phyloP scores from a whole-genome alignment of 495 filamentous ascomycete species.

The Penicillium psychrofluorescens region DNA sequence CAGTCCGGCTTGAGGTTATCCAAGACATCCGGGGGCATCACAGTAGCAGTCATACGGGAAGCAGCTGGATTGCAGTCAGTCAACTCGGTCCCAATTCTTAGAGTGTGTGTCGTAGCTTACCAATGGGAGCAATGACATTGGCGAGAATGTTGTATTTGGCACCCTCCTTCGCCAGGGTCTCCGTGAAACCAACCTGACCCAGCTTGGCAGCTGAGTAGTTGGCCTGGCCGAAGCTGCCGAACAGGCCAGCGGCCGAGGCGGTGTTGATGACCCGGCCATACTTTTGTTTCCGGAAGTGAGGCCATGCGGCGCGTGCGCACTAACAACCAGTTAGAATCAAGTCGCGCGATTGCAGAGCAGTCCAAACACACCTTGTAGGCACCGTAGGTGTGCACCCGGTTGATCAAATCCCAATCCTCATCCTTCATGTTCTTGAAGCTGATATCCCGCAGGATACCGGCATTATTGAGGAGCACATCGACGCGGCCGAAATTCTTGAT shows the following conservation, averaged over 20 bases:
- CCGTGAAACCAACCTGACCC: conserved; percentile 93
- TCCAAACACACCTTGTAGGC: conserved; percentile 68
- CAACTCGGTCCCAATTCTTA: neutral
- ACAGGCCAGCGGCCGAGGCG: conserved; percentile 88
- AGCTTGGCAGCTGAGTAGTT: conserved; percentile 99
- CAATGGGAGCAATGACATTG: conserved; percentile 93
- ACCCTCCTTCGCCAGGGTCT: conserved; percentile 96
- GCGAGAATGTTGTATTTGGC: conserved; percentile 95
- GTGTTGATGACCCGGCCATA: conserved; percentile 96
- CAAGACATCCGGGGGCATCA: conserved; percentile 94
- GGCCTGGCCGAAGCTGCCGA: conserved; percentile 91
- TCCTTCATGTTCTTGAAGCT: conserved; percentile 99
- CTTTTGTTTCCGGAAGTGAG: conserved; percentile 97
- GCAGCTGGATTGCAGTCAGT: conserved; percentile 50
- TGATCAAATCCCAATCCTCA: conserved; percentile 91
- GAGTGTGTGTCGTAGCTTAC: conserved; percentile 23
- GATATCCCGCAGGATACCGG: conserved; percentile 91
- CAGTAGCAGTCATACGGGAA: conserved; percentile 92
- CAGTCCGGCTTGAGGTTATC: conserved; percentile 88
- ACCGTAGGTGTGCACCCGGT: conserved; percentile 88
- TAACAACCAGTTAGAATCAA: conserved; percentile 18
- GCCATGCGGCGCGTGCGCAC: conserved; percentile 95
- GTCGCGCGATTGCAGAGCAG: neutral
- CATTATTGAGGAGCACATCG: conserved; percentile 96
- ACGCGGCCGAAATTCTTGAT: conserved; percentile 88